Evolutionary conservation across 1,284 basidiomycete genomes (phyloP).

Genomic region (Takashimella tepidaria): DNA sequence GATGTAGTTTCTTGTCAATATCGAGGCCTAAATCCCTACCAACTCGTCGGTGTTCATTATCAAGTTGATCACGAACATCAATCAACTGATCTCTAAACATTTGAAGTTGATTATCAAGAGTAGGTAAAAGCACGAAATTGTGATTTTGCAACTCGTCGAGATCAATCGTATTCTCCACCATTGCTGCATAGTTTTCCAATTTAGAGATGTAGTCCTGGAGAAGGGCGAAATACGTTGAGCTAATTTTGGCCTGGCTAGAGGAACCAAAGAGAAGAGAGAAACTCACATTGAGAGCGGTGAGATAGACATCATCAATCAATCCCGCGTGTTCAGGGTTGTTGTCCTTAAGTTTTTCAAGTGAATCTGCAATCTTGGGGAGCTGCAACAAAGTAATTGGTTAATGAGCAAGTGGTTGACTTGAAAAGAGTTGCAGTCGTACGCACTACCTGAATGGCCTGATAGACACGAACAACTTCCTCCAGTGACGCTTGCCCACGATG

Average conservation of each 20-base stretch:
- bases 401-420: background rate
- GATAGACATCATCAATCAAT: conserved; percentile 65
- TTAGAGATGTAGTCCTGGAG: conserved; percentile 58
- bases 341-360: conserved; percentile 51
- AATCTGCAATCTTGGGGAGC: conserved; percentile 69
- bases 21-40: conserved; percentile 76
- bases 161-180: conserved; percentile 95
- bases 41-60: conserved; percentile 71
- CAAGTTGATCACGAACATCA: conserved; percentile 70
- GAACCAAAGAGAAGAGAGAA: too few species aligned
- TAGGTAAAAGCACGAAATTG: conserved; percentile 84
- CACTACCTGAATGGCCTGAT: conserved; percentile 75
- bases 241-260: too few species aligned
- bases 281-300: conserved; percentile 59
- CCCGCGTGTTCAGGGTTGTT: conserved; percentile 47
- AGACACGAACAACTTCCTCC: conserved; percentile 93
- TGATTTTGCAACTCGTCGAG: conserved; percentile 76
- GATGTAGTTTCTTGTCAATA: conserved; percentile 89
- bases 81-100: conserved; percentile 64
- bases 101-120: conserved; percentile 57
- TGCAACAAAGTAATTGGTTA: conserved; percentile 38
- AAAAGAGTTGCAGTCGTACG: conserved; percentile 1
- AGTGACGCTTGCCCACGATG: conserved; percentile 76
- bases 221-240: too few species aligned
- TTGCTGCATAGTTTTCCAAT: conserved; percentile 76